Base-by-base conservation (phyloP, 371 early-diverging fungal genomes). In the Apophysomyces variabilis region DNA sequence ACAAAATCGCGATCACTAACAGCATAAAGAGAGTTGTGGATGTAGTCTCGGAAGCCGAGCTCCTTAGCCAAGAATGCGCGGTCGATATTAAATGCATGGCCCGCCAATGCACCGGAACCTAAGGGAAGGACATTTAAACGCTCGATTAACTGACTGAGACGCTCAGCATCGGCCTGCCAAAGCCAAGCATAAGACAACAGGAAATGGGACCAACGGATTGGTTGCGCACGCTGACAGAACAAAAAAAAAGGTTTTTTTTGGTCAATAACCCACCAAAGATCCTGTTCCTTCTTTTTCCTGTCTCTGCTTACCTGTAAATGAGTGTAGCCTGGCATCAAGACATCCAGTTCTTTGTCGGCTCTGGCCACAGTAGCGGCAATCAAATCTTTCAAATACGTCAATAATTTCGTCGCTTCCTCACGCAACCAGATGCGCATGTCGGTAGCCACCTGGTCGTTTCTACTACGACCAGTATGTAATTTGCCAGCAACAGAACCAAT, bases 401-500 rank as follows among this genome's bases (percentile, higher is more conserved):
- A 68, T 39, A 96, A 68, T 70, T 80, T 79, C 58, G 69, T 64
- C 12, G 89, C 87, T 66, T 92, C 94, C 37, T 92, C 93, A 60
- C 95, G 90, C 47, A 96, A 82, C 95, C 96, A 98, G 64, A 97
- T 78, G 61, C 97, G 89, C 89, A 96, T 94, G 75, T 97, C 99
- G 0, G 99, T 98, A n/a, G 97, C 97, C 7, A 97, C 97, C 72
- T 98, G 99, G 71, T 98, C 99, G 79, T 98, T 97, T 64, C 95
- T 85, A 62, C 90, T 90, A 58, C 99, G 89, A 16, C 99, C 99
- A 4, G 99, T 98, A 77, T 98, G 99, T 57, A 98, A 90, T 73
- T 97, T 97, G 57, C 98, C 98, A 38, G 96, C 95, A 26, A 96
- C 89, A 7, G 90, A 66, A 6, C 99, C 99, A 56, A 98, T 87